Conservation (phyloP, 495 filamentous ascomycete species). For the Neurospora sp. region DNA sequence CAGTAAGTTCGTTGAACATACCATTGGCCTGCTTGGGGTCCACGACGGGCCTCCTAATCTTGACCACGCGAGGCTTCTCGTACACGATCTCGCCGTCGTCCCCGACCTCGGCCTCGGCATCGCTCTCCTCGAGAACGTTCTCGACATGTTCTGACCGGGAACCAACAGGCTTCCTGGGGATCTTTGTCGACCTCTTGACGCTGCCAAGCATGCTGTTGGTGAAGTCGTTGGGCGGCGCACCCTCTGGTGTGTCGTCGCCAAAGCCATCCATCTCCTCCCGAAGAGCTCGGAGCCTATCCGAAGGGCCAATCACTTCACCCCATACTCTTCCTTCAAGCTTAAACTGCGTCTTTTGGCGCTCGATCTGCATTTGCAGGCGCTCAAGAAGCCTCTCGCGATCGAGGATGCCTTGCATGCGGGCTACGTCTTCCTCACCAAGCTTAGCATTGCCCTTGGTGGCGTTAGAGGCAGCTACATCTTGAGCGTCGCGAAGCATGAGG, state of each 20-base stretch:
- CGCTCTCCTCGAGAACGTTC: conserved; percentile 28
- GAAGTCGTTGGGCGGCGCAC: conserved; percentile 24
- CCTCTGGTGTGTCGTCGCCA: conserved; percentile 19
- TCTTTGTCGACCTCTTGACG: conserved; percentile 41
- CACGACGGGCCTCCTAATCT: conserved; percentile 64
- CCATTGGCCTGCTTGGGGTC: conserved; percentile 62
- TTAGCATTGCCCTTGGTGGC: conserved; percentile 59
- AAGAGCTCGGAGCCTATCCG: conserved; percentile 82
- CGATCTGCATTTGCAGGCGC: conserved; percentile 84
- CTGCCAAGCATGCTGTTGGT: conserved; percentile 55
- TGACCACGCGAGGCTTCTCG: conserved; percentile 56
- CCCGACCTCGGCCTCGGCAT: conserved; percentile 23
- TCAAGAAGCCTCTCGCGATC: conserved; percentile 88
- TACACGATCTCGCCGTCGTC: conserved; percentile 47
- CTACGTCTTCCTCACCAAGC: conserved; percentile 51
- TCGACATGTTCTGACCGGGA: conserved; percentile 29
- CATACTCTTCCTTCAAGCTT: conserved; percentile 94
- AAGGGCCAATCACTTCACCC: conserved; percentile 73
- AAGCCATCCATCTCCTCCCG: conserved; percentile 88
- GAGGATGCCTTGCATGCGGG: conserved; percentile 82
- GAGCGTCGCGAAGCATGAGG: conserved; percentile 95
- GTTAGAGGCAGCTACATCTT: conserved; percentile 84
- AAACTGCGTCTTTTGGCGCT: conserved; percentile 94
- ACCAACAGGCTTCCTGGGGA: conserved; percentile 42
- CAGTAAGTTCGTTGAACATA: conserved; percentile 69